These are phyloP conservation scores for Rhynchospora breviuscula DNA, from an alignment of 176 grass and related monocot species.

Conservation along the genomic window DNA sequence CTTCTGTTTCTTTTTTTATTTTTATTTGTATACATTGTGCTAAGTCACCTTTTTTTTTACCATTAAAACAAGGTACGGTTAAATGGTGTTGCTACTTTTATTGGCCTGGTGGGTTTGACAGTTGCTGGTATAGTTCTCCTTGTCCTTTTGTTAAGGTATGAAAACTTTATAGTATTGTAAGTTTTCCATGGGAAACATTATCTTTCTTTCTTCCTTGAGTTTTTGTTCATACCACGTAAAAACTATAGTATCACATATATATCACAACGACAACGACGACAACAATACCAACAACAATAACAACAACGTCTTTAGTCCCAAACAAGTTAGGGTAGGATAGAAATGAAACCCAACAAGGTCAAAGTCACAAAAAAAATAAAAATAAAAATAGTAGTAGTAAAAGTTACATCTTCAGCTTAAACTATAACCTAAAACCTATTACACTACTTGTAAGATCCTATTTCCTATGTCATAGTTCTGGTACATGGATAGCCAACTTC, in stretches of 20 bases:
- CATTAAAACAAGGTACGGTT: constrained; percentile 64
- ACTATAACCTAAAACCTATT: too few species aligned
- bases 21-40: constrained; percentile 4
- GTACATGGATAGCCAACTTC: too few species aligned
- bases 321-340: too few species aligned
- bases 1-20: neutral
- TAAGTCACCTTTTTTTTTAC: neutral
- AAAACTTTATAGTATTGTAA: constrained; percentile 23
- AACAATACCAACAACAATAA: too few species aligned
- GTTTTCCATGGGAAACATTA: constrained; percentile 21
- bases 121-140: constrained; percentile 77
- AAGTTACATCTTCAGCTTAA: too few species aligned
- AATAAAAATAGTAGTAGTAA: too few species aligned
- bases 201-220: constrained; percentile 1
- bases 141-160: constrained; percentile 81
- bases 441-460: too few species aligned
- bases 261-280: neutral
- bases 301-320: too few species aligned
- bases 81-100: constrained; percentile 96
- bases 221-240: neutral
- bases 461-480: too few species aligned
- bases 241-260: neutral
- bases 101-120: constrained; percentile 79
- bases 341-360: too few species aligned
- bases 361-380: too few species aligned